A percentile compares a stretch with the other conserved stretches of the same genome.
Conservation (phyloP, 1,139 yeast genomes). For the Kurtzmaniella quercitrusa region DNA sequence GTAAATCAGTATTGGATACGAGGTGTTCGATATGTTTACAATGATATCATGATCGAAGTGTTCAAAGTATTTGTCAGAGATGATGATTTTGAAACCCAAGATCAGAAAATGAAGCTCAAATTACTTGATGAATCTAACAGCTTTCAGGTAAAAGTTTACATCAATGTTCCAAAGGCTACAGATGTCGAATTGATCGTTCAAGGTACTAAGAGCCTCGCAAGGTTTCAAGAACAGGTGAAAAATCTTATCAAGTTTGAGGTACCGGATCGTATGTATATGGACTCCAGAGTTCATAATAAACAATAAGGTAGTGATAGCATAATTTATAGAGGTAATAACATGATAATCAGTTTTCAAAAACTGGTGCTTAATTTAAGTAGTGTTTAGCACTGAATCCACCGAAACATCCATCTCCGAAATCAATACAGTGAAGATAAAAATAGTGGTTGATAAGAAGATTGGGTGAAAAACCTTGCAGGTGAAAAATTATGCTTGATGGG, state of each 20-base stretch:
- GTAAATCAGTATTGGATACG: conserved; percentile 64
- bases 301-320: conserved; percentile 3
- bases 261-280: conserved; percentile 81
- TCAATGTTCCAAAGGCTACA: conserved; percentile 67
- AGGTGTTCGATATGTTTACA: conserved; percentile 64
- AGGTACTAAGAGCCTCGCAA: conserved; percentile 60
- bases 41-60: conserved; percentile 59
- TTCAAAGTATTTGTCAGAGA: conserved; percentile 48
- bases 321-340: background rate
- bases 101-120: conserved; percentile 30
- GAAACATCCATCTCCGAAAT: too few relatives aligned
- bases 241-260: conserved; percentile 65
- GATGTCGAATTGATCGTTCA: conserved; percentile 69
- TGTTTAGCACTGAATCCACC: too few relatives aligned
- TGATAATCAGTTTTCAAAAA: background rate
- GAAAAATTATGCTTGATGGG: too few relatives aligned
- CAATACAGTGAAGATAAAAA: too few relatives aligned
- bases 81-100: conserved; percentile 22
- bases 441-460: background rate
- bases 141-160: conserved; percentile 62
- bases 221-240: conserved; percentile 58
- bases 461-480: background rate
- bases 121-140: conserved; percentile 53
- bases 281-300: conserved; percentile 49
- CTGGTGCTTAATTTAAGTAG: too few relatives aligned